Percentiles rank a stretch among this genome's conserved stretches.
phyloP scores from a whole-genome alignment of 2,329 filamentous ascomycete genomes.

The Trichoderma pleuroti region DNA sequence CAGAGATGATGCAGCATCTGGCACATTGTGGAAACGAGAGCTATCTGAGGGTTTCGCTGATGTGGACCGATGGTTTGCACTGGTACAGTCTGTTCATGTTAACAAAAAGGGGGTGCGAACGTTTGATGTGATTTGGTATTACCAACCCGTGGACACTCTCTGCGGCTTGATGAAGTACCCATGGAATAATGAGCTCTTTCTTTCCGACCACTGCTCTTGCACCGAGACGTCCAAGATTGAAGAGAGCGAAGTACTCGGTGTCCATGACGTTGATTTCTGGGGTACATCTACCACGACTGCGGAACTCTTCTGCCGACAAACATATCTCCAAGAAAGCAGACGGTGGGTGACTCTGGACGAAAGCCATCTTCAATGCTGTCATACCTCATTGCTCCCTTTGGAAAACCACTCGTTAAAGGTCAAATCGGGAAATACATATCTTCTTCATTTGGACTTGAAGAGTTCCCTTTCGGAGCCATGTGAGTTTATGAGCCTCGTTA shows the following conservation, averaged over 20 bases:
- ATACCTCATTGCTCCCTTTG: constrained; percentile 27
- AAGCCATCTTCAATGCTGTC: constrained; percentile 52
- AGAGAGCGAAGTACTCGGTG: constrained; percentile 53
- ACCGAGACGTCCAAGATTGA: constrained; percentile 44
- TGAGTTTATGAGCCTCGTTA: constrained; percentile 45
- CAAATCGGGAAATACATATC: constrained; percentile 57
- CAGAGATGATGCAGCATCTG: constrained; percentile 43
- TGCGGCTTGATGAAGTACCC: constrained; percentile 67
- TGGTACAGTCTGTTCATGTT: constrained; percentile 57
- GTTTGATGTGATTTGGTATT: constrained; percentile 72
- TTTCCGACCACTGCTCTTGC: constrained; percentile 75
- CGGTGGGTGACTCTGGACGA: constrained; percentile 58
- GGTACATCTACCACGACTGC: constrained; percentile 42
- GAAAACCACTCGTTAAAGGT: constrained; percentile 32
- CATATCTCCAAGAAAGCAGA: constrained; percentile 57
- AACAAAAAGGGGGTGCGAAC: constrained; percentile 34
- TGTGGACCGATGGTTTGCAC: constrained; percentile 63
- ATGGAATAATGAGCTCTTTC: constrained; percentile 68
- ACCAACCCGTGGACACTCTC: constrained; percentile 66
- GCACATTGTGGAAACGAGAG: constrained; percentile 55
- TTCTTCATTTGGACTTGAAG: constrained; percentile 37
- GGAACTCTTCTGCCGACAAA: constrained; percentile 68
- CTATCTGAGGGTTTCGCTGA: constrained; percentile 40
- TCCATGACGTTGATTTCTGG: constrained; percentile 58
- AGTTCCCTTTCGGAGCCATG: constrained; percentile 54